These are phyloP conservation scores for Umbelopsis sp. DNA, from an alignment of 192 early-diverging fungal genomes.

Conservation along the genomic window DNA sequence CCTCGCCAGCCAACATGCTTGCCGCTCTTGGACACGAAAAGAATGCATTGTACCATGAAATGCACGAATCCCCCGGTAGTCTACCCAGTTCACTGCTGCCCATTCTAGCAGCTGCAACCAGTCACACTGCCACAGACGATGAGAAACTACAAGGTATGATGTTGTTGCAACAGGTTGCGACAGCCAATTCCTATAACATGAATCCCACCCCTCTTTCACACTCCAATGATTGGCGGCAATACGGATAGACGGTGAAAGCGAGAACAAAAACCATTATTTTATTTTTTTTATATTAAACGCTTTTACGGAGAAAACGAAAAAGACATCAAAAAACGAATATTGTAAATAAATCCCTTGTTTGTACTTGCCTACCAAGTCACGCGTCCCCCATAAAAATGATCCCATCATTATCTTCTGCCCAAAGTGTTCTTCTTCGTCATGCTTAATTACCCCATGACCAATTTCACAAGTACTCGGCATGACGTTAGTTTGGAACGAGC, in stretches of 20 bases:
- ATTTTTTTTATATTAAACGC: neutral
- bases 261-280: neutral
- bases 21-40: neutral
- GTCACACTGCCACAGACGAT: constrained; percentile 4
- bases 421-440: neutral
- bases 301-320: neutral
- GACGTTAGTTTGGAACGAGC: neutral
- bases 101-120: neutral
- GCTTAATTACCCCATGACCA: constrained; percentile 7
- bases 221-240: neutral
- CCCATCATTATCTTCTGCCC: neutral
- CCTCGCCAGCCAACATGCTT: neutral
- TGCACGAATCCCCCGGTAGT: neutral
- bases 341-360: too few species aligned
- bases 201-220: neutral
- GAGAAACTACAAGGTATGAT: constrained; percentile 15
- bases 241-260: neutral
- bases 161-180: constrained; percentile 5
- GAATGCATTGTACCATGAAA: neutral
- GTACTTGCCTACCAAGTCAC: neutral
- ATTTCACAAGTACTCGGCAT: neutral
- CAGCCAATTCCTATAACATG: neutral
- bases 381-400: neutral
- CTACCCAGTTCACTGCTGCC: neutral
- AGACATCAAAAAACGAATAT: too few species aligned